Percentiles rank a stretch among this genome's conserved stretches.
Evolutionary conservation across 805 yeast species (phyloP).

Genomic region (Candida ficus): DNA sequence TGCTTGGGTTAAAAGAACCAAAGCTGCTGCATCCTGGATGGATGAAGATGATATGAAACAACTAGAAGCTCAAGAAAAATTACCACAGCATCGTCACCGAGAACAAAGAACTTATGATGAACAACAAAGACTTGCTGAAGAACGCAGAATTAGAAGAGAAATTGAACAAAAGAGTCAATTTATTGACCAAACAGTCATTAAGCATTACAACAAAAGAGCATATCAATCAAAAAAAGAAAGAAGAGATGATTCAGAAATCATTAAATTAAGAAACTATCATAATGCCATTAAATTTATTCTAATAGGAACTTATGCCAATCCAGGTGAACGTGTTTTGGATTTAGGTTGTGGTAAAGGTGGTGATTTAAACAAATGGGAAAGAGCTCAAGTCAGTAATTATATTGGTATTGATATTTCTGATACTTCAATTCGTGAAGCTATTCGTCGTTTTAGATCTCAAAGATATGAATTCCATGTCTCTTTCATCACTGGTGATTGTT

Average conservation of each 20-base stretch:
- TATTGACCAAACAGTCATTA: conserved; percentile 61
- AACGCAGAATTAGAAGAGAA: conserved; percentile 18
- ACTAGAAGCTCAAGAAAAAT: not conserved
- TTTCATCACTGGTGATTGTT: conserved; percentile 90
- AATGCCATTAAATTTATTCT: conserved; percentile 87
- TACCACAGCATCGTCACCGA: not conserved
- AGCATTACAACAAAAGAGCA: conserved; percentile 84
- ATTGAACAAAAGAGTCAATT: conserved; percentile 28
- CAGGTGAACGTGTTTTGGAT: conserved; percentile 63
- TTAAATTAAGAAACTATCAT: conserved; percentile 82
- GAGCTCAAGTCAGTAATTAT: conserved; percentile 65
- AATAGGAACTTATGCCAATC: conserved; percentile 60
- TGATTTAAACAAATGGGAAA: conserved; percentile 85
- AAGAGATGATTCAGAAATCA: conserved; percentile 76
- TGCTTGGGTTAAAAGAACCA: not conserved
- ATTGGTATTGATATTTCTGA: conserved; percentile 93
- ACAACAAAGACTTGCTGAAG: conserved; percentile 17
- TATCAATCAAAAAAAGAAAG: conserved; percentile 54
- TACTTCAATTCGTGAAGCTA: conserved; percentile 81
- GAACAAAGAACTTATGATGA: conserved; percentile 5
- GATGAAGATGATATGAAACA: conserved; percentile 10
- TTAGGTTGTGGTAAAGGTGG: conserved; percentile 99
- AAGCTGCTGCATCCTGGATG: conserved; percentile 13
- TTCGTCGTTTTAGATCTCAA: conserved; percentile 59
- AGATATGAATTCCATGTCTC: conserved; percentile 65